Base-by-base conservation (phyloP, 1,139 yeast genomes). In the Lipomyces yarrowii region DNA sequence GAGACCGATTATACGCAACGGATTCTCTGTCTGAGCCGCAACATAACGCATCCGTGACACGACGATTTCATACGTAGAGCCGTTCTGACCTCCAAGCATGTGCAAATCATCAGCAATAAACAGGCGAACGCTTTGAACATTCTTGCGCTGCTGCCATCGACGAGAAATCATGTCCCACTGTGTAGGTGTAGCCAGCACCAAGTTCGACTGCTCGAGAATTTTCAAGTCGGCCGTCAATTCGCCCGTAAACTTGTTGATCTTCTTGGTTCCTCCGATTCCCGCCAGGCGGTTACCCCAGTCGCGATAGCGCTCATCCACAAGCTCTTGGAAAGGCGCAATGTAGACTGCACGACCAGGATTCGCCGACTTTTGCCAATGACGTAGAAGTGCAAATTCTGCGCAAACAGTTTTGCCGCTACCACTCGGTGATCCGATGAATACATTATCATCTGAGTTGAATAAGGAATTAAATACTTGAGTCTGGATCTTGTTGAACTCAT, bases 61-160 rank as follows among this genome's bases (percentile, higher is more conserved):
- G 0, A 87, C 76, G 18, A 82, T 81, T 76, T 96, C 99, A 73
- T 92, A 92, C 0, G 79, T 74, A 5, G 86, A 79, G 0, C 96
- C 96, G 23, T 72, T 70, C 21, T 73, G 72, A 65, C 83, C 83
- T 1, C 96, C 92, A 39, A 93, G 75, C 61, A 79, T 74, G 72
- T 94, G 97, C n/a, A 85, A 78, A 73, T 91, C 94, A 76, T 91
- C 97, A 61, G 86, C 86, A 62, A 94, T 84, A 2, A 91, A 74
- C 53, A 91, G 76, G 62, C 86, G 91, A 46, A 94, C 84, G 0
- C 85, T 77, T 68, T 89, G 92, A 3, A 93, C 80, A 60, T 87
- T 87, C 72, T 85, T 87, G 67, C 92, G 80, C 70, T 86, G 89
- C 71, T 87, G 87, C 98, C 98, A 94, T 62, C 93, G 82, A 70